Percentiles rank a stretch among this genome's conserved stretches.
phyloP scores from a whole-genome alignment of 2,329 filamentous ascomycete genomes.

The Rhynchosporium graminicola region DNA sequence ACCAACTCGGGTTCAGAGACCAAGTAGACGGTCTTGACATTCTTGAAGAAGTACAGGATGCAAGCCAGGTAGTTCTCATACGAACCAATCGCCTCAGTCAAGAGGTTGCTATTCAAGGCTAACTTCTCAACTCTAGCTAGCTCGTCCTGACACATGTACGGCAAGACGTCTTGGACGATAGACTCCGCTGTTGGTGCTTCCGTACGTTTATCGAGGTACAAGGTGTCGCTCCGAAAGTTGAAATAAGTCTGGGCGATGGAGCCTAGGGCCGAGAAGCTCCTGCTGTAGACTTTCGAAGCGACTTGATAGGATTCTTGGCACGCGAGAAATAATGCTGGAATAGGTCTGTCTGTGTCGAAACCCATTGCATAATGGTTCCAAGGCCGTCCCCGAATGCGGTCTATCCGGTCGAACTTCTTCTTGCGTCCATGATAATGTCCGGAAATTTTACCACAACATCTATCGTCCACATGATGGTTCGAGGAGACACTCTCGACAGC shows the following conservation, averaged over 20 bases:
- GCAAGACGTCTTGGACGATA: slow-evolving; percentile 12
- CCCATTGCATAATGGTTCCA: slow-evolving; percentile 8
- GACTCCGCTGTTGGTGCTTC: not conserved
- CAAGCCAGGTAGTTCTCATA: slow-evolving; percentile 13
- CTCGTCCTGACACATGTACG: slow-evolving; percentile 14
- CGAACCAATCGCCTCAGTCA: slow-evolving; percentile 6
- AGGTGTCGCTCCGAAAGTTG: slow-evolving; percentile 10
- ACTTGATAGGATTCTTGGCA: slow-evolving; percentile 11
- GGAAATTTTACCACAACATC: not conserved
- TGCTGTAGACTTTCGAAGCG: slow-evolving; percentile 8
- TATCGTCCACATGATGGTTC: not conserved
- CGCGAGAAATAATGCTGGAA: not conserved
- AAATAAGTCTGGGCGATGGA: slow-evolving; percentile 10
- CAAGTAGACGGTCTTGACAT: slow-evolving; percentile 9
- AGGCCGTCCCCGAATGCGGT: slow-evolving; percentile 14
- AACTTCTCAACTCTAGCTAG: slow-evolving; percentile 9
- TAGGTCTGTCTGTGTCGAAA: slow-evolving; percentile 1
- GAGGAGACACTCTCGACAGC: slow-evolving; percentile 13
- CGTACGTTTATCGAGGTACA: slow-evolving; percentile 1
- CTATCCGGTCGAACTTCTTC: not conserved
- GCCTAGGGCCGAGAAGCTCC: slow-evolving; percentile 14
- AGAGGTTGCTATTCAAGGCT: slow-evolving; percentile 2
- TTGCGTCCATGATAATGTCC: not conserved
- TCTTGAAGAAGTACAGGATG: slow-evolving; percentile 12
- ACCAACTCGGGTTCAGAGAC: slow-evolving; percentile 2